Evolutionary conservation across 495 filamentous ascomycete species (phyloP).

Genomic region (Lasiosphaeriaceae sp.): DNA sequence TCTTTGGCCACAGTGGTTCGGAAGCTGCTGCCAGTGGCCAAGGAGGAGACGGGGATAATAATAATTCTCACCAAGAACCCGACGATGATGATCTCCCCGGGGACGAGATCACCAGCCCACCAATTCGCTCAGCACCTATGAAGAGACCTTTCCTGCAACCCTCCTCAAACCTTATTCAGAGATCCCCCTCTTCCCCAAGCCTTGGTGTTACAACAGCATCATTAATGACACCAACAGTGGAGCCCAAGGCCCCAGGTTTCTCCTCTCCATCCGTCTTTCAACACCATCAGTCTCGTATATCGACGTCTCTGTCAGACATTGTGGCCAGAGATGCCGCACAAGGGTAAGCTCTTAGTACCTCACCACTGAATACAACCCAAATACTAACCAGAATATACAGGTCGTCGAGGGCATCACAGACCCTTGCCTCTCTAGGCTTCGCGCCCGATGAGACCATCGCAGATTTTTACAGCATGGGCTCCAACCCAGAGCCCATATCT

Average conservation of each 20-base stretch:
- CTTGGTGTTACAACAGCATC: neutral
- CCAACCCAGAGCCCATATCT: conserved; percentile 29
- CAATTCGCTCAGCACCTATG: conserved; percentile 13
- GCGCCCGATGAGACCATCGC: conserved; percentile 35
- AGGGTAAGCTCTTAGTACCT: conserved; percentile 15
- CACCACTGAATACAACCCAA: neutral
- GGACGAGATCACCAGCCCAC: conserved; percentile 6
- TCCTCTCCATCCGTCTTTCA: neutral
- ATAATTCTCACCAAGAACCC: conserved; percentile 4
- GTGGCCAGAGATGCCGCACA: conserved; percentile 34
- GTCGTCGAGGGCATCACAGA: conserved; percentile 27
- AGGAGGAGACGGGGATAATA: neutral
- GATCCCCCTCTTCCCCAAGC: conserved; percentile 12
- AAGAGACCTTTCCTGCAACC: conserved; percentile 9
- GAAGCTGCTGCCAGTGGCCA: neutral
- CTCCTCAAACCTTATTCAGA: neutral
- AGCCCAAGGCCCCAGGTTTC: neutral
- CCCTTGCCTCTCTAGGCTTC: conserved; percentile 33
- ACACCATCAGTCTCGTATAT: conserved; percentile 7
- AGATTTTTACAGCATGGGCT: conserved; percentile 36
- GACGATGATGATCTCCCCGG: conserved; percentile 10
- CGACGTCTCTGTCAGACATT: conserved; percentile 27
- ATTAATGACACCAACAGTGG: neutral
- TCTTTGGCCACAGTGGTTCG: conserved; percentile 30
- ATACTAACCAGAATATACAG: conserved; percentile 8